These are phyloP conservation scores for Byssothecium circinans DNA, from an alignment of 2,329 filamentous ascomycete genomes.

Conservation along the genomic window DNA sequence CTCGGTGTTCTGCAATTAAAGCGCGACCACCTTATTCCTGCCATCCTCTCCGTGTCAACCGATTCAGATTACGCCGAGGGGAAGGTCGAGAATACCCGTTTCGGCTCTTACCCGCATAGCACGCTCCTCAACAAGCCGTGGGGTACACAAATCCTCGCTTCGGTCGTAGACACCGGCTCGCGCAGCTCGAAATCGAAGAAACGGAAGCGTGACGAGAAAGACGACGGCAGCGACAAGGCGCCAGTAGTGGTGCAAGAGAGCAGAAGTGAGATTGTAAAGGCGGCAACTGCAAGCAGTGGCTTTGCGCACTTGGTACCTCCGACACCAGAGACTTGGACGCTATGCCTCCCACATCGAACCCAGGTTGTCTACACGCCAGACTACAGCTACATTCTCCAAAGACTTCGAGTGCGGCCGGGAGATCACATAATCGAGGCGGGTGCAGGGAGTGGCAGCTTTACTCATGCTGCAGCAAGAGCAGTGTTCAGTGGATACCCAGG, in stretches of 20 bases:
- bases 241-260: constrained; percentile 33
- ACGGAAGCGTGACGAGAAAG: constrained; percentile 51
- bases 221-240: constrained; percentile 19
- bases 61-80: constrained; percentile 49
- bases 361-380: constrained; percentile 87
- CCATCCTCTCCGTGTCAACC: constrained; percentile 55
- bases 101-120: constrained; percentile 69
- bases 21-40: constrained; percentile 79
- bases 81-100: constrained; percentile 78
- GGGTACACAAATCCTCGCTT: constrained; percentile 90
- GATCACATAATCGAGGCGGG: constrained; percentile 77
- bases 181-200: constrained; percentile 65
- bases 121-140: constrained; percentile 71
- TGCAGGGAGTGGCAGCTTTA: constrained; percentile 81
- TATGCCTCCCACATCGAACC: constrained; percentile 76
- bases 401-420: constrained; percentile 73
- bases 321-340: constrained; percentile 81
- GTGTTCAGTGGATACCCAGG: constrained; percentile 72
- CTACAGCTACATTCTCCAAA: constrained; percentile 80
- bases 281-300: constrained; percentile 61
- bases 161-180: constrained; percentile 88
- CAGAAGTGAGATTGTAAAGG: constrained; percentile 32
- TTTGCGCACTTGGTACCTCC: constrained; percentile 79
- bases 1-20: constrained; percentile 87
- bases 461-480: constrained; percentile 74